Evolutionary conservation across 768 basidiomycete species (phyloP).

Genomic region (Lenzites betulinus): DNA sequence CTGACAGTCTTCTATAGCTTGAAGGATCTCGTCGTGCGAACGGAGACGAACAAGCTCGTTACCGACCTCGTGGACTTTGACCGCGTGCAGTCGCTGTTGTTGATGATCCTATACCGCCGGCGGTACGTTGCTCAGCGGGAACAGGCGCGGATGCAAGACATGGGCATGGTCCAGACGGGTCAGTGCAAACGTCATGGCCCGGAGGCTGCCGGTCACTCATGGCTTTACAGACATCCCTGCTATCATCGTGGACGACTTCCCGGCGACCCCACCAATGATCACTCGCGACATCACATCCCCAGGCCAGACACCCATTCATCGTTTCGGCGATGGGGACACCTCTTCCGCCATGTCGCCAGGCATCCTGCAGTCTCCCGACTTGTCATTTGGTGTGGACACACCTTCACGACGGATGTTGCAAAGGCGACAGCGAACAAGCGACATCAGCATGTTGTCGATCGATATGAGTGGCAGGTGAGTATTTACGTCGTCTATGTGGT

Average conservation of each 20-base stretch:
- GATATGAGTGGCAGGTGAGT: constrained; percentile 49
- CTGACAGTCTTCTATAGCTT: constrained; percentile 48
- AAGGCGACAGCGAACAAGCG: constrained; percentile 57
- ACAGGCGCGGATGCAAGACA: constrained; percentile 36
- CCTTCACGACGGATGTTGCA: constrained; percentile 50
- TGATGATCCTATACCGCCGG: constrained; percentile 71
- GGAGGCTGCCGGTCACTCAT: background rate
- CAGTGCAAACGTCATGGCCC: constrained; percentile 5
- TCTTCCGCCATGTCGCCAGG: constrained; percentile 44
- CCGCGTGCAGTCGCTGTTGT: constrained; percentile 77
- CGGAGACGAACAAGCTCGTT: constrained; percentile 77
- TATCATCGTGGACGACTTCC: constrained; percentile 64
- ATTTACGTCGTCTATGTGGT: background rate
- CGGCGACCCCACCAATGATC: constrained; percentile 48
- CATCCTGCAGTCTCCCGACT: constrained; percentile 41
- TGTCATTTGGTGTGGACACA: constrained; percentile 48
- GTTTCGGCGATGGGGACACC: constrained; percentile 26
- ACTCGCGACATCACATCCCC: constrained; percentile 59
- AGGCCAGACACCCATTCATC: constrained; percentile 23
- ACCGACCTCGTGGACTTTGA: constrained; percentile 85
- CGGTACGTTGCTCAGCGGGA: constrained; percentile 60
- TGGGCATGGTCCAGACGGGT: constrained; percentile 47
- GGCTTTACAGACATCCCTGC: constrained; percentile 62
- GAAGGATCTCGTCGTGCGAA: constrained; percentile 76
- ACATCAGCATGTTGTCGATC: constrained; percentile 58